Base-by-base conservation (phyloP, 305 asterid species). In the Ilex paraguariensis region DNA sequence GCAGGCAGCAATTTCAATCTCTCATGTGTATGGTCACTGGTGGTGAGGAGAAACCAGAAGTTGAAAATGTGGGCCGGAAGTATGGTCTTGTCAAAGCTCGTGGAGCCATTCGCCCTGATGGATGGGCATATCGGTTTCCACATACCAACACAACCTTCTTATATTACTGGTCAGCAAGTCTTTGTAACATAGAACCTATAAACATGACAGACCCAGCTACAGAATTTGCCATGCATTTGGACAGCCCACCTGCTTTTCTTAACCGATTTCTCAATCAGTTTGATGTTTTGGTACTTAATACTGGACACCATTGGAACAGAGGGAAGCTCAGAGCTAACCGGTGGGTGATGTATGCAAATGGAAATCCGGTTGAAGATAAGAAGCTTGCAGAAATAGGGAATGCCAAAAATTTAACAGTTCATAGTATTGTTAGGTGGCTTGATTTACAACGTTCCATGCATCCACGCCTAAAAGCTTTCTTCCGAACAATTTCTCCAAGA, bases 271-370 rank as follows among this genome's bases (percentile, higher is more conserved):
- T 88, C 59, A 77, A 74, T 63, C 75, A 70, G 31, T 77, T 88
- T 42, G 79, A 88, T n/a, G 81, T 86, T 0, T 80, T 88, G 70
- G 67, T 88, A 55, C 89, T 88, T 55, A 88, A 88, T 65, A 88
- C 95, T 0, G 96, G 95, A 13, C 96, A 88, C 49, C 96, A 88
- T 16, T 88, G 96, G 96, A 85, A 88, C 75, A 65, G 95, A 71
- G 96, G 90, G 57, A 88, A 88, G 74, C 73, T 86, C 61, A 80
- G 62, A 13, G 84, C 84, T 1, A 88, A 88, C 57, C 58, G 63
- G 11, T 88, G 96, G 96, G 85, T 88, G 57, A 88, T 86, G 94
- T 73, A 88, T 63, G 91, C 84, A 13, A 67, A 84, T 13, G 95
- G 91, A 60, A 71, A 66, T 48, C 88, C 79, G 2, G 86, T 80